A percentile compares a stretch with the other conserved stretches of the same genome.
Conservation (phyloP, 495 filamentous ascomycete species). For the Daldinia grandis region DNA sequence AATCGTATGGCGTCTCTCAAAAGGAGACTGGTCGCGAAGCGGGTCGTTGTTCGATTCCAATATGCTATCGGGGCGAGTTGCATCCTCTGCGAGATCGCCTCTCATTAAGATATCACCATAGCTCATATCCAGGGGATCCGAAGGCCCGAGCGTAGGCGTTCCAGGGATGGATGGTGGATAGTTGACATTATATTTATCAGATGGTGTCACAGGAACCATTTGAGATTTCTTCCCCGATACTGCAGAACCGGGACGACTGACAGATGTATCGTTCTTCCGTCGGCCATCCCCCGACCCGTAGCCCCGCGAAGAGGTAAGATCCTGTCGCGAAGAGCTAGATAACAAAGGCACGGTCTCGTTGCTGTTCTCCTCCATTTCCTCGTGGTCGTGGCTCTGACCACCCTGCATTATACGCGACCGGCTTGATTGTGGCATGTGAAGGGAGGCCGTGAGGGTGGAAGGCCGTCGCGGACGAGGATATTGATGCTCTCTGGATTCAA, state of each 20-base stretch:
- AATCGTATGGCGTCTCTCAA: slow-evolving; percentile 59
- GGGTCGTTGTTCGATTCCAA: slow-evolving; percentile 47
- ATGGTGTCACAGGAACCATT: slow-evolving; percentile 46
- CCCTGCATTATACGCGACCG: slow-evolving; percentile 45
- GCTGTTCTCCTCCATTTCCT: slow-evolving; percentile 51
- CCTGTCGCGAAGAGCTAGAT: slow-evolving; percentile 47
- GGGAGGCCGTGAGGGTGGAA: slow-evolving; percentile 56
- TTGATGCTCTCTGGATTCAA: slow-evolving; percentile 67
- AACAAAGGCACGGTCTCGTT: slow-evolving; percentile 70
- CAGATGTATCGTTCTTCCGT: slow-evolving; percentile 37
- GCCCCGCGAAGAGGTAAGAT: slow-evolving; percentile 34
- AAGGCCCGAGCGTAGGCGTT: slow-evolving; percentile 69
- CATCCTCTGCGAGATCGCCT: slow-evolving; percentile 58
- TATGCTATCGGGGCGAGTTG: slow-evolving; percentile 59
- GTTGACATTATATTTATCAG: slow-evolving; percentile 80
- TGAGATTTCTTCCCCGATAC: slow-evolving; percentile 49
- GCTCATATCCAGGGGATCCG: slow-evolving; percentile 61
- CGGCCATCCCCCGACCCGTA: slow-evolving; percentile 52
- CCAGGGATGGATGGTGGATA: slow-evolving; percentile 94
- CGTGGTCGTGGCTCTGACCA: slow-evolving; percentile 51
- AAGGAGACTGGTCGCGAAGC: slow-evolving; percentile 42
- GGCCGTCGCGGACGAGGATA: slow-evolving; percentile 72
- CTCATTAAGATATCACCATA: slow-evolving; percentile 84
- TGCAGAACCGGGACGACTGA: slow-evolving; percentile 53
- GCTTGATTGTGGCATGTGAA: slow-evolving; percentile 48